Percentiles rank a stretch among this genome's conserved stretches.
phyloP scores from a whole-genome alignment of 495 filamentous ascomycete genomes.

The Tirmania nivea region DNA sequence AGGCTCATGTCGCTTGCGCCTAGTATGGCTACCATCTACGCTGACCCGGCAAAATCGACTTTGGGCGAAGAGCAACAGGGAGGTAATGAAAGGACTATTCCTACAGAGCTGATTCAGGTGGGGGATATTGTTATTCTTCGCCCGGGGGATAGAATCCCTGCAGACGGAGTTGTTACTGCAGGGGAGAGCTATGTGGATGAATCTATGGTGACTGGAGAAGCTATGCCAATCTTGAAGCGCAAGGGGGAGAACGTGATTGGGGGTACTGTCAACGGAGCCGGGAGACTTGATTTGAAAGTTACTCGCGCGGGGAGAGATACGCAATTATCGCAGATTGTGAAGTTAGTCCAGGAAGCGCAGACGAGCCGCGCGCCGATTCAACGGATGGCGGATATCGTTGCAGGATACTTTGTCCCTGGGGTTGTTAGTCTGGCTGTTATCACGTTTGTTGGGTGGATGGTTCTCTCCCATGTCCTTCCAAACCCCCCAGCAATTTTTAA shows the following conservation, averaged over 20 bases:
- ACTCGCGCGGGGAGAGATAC: constrained; percentile 86
- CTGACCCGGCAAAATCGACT: constrained; percentile 67
- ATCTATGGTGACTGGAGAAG: constrained; percentile 96
- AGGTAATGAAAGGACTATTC: constrained; percentile 62
- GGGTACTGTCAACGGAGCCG: constrained; percentile 91
- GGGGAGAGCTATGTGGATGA: constrained; percentile 92
- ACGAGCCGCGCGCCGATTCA: constrained; percentile 90
- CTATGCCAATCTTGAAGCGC: constrained; percentile 74
- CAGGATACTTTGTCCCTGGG: constrained; percentile 82
- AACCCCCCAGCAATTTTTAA: constrained; percentile 77
- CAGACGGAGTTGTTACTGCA: constrained; percentile 66
- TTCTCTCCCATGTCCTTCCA: constrained; percentile 62
- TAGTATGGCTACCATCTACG: constrained; percentile 92
- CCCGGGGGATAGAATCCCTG: constrained; percentile 90
- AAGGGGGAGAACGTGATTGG: constrained; percentile 64
- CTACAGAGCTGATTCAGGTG: constrained; percentile 86
- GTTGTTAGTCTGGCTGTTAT: constrained; percentile 65
- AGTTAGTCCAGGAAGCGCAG: constrained; percentile 88
- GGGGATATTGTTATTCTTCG: constrained; percentile 82
- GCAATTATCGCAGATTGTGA: constrained; percentile 92
- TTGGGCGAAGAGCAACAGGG: constrained; percentile 26
- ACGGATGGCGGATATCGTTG: constrained; percentile 71
- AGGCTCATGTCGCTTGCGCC: constrained; percentile 86
- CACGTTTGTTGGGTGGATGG: constrained; percentile 87
- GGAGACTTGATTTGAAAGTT: constrained; percentile 78